These are phyloP conservation scores for Porcisia deanei DNA, from an alignment of 208 protist genomes.

Conservation along the genomic window DNA sequence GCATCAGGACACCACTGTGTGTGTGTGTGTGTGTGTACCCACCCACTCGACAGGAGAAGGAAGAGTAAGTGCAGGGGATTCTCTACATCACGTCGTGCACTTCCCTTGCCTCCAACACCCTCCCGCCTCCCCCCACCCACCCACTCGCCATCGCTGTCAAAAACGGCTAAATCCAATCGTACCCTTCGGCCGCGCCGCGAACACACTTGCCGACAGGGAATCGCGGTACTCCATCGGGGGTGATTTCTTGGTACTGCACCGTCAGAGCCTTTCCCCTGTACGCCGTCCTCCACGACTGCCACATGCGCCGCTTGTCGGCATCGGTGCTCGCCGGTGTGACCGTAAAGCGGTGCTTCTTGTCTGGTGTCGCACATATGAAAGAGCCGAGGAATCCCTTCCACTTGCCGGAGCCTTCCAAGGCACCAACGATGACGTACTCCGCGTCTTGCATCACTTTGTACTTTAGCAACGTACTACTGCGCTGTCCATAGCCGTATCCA, in stretches of 20 bases:
- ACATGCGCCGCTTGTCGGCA: slow-evolving; percentile 67
- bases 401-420: slow-evolving; percentile 84
- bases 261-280: slow-evolving; percentile 86
- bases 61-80: neutral
- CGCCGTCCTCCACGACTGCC: slow-evolving; percentile 47
- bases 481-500: slow-evolving; percentile 82
- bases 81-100: neutral
- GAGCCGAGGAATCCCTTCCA: slow-evolving; percentile 81
- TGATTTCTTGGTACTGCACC: slow-evolving; percentile 89
- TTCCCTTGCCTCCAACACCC: neutral
- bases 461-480: slow-evolving; percentile 83
- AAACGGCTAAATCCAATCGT: slow-evolving; percentile 71
- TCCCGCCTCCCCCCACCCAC: neutral
- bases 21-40: neutral
- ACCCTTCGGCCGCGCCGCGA: slow-evolving; percentile 59
- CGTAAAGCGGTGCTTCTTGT: slow-evolving; percentile 60
- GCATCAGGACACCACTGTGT: neutral
- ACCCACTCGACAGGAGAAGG: neutral
- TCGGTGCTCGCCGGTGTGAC: slow-evolving; percentile 82
- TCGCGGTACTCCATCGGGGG: slow-evolving; percentile 78
- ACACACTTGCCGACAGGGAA: slow-evolving; percentile 88
- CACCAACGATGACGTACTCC: slow-evolving; percentile 86
- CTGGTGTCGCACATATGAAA: slow-evolving; percentile 71
- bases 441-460: slow-evolving; percentile 90
- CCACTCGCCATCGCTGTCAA: neutral